Percentiles rank a stretch among this genome's conserved stretches.
Evolutionary conservation across 2,329 filamentous ascomycete species (phyloP).

Genomic region (Xylariaceae sp.): DNA sequence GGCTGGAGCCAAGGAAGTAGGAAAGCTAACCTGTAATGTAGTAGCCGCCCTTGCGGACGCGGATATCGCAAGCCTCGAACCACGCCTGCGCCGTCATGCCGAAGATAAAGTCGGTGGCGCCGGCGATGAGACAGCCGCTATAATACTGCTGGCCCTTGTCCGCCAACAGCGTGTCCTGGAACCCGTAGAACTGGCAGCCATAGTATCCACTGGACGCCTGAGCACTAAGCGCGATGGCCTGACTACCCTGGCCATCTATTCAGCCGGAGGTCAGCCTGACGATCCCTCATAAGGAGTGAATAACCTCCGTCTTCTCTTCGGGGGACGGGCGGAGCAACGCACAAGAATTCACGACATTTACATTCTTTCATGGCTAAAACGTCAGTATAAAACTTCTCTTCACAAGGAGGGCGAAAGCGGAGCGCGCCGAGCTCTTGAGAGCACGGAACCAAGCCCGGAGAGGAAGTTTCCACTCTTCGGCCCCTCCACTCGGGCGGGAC

Average conservation of each 20-base stretch:
- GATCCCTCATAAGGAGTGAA: background rate
- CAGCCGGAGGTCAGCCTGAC: background rate
- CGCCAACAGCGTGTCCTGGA: slow-evolving; percentile 48
- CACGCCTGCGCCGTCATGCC: slow-evolving; percentile 41
- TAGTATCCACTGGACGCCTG: slow-evolving; percentile 46
- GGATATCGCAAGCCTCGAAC: slow-evolving; percentile 43
- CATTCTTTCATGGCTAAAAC: slow-evolving; percentile 38
- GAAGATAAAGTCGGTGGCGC: slow-evolving; percentile 50
- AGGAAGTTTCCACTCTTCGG: background rate
- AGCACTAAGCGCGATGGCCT: slow-evolving; percentile 45
- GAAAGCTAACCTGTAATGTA: slow-evolving; percentile 36
- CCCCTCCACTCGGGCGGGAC: background rate
- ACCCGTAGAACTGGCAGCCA: slow-evolving; percentile 43
- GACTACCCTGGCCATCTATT: slow-evolving; percentile 41
- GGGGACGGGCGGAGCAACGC: background rate
- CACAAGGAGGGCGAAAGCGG: background rate
- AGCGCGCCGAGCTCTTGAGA: background rate
- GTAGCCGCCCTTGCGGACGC: slow-evolving; percentile 36
- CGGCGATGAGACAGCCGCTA: slow-evolving; percentile 41
- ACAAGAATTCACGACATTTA: slow-evolving; percentile 48
- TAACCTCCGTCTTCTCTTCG: too few relatives aligned
- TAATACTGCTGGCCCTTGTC: slow-evolving; percentile 47
- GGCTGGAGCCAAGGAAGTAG: background rate
- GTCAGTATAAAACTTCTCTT: too few relatives aligned
- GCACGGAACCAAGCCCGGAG: background rate